Evolutionary conservation across 345 rosid species (phyloP).

Genomic region (Litchi chinensis): DNA sequence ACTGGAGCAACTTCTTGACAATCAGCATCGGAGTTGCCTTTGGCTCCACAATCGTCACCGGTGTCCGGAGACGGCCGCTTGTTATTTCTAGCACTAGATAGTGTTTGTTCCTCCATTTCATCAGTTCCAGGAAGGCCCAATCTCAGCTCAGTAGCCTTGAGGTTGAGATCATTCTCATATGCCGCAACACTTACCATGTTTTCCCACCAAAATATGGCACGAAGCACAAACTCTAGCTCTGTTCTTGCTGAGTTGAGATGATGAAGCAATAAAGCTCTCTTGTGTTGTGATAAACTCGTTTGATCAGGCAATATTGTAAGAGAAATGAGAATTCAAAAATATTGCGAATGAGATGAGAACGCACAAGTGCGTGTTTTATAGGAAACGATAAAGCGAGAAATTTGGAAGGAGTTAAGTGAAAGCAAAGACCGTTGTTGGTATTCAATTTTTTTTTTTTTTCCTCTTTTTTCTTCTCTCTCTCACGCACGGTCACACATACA

Average conservation of each 20-base stretch:
- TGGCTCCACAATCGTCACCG: slow-evolving; percentile 23
- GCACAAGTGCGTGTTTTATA: slow-evolving; percentile 43
- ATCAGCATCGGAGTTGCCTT: slow-evolving; percentile 26
- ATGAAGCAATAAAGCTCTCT: background rate
- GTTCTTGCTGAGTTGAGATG: too few species aligned
- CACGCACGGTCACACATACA: too few species aligned
- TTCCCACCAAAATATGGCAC: too few species aligned
- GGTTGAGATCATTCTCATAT: slow-evolving; percentile 61
- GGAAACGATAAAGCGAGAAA: slow-evolving; percentile 19
- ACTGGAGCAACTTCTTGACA: slow-evolving; percentile 49
- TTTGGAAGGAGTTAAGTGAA: background rate
- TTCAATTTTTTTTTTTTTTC: too few species aligned
- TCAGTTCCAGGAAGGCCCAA: slow-evolving; percentile 84
- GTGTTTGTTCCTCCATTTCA: slow-evolving; percentile 36
- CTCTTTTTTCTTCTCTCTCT: too few species aligned
- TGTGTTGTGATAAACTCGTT: background rate
- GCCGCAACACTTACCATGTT: slow-evolving; percentile 40
- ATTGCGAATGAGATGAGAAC: slow-evolving; percentile 28
- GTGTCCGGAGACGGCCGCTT: slow-evolving; percentile 45
- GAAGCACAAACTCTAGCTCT: too few species aligned
- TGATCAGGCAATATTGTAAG: background rate
- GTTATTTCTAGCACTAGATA: slow-evolving; percentile 52
- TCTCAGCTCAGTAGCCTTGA: slow-evolving; percentile 86
- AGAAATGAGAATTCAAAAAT: slow-evolving; percentile 15
- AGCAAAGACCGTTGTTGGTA: background rate